phyloP scores from a whole-genome alignment of 108 stramenopile genomes.

The Pseudonitzschia delicatissima region DNA sequence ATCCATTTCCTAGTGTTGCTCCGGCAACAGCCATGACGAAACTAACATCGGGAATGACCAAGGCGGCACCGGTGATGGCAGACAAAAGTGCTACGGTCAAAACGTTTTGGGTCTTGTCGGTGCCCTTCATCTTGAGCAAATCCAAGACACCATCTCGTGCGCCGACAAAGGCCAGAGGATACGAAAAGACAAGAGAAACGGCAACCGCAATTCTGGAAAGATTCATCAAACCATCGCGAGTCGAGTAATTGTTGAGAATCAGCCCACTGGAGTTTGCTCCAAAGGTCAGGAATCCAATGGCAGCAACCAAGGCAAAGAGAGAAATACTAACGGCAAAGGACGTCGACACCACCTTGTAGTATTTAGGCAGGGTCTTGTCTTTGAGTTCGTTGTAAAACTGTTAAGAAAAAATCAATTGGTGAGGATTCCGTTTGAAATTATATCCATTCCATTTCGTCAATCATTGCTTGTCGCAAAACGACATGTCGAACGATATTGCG shows the following conservation, averaged over 20 bases:
- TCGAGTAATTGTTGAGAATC: constrained; percentile 95
- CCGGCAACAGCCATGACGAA: constrained; percentile 90
- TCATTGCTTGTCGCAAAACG: too few species aligned
- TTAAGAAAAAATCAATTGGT: constrained; percentile 55
- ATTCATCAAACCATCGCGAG: constrained; percentile 82
- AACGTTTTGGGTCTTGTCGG: constrained; percentile 48
- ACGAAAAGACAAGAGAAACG: constrained; percentile 58
- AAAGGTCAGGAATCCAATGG: constrained; percentile 90
- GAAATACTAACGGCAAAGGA: constrained; percentile 75
- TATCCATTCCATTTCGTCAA: too few species aligned
- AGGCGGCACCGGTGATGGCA: constrained; percentile 66
- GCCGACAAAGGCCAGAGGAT: constrained; percentile 70
- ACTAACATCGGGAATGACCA: constrained; percentile 72
- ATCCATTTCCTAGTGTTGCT: constrained; percentile 89
- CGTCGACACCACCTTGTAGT: constrained; percentile 74
- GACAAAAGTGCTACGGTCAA: constrained; percentile 60
- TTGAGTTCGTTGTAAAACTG: constrained; percentile 91
- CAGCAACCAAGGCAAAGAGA: constrained; percentile 75
- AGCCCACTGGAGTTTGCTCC: constrained; percentile 82
- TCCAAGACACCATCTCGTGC: constrained; percentile 82
- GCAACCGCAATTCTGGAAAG: constrained; percentile 91
- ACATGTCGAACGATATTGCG: too few species aligned
- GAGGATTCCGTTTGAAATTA: too few species aligned
- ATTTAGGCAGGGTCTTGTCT: constrained; percentile 84
- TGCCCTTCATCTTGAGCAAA: constrained; percentile 51